Evolutionary conservation across 768 basidiomycete genomes (phyloP).

Genomic region (Hypholoma fasciculare): DNA sequence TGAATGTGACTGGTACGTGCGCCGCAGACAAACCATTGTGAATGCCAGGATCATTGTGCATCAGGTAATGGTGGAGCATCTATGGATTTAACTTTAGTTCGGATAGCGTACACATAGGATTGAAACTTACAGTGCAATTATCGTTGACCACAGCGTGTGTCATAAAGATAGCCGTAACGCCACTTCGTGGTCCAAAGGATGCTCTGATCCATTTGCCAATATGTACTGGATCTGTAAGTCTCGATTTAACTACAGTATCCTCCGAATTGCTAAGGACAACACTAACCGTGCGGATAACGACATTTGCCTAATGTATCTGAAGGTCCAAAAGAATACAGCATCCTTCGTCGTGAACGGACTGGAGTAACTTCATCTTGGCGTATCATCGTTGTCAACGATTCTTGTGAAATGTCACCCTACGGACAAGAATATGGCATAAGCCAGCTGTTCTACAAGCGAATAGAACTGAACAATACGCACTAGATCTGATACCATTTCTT

Average conservation of each 20-base stretch:
- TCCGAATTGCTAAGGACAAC: not conserved
- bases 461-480: slow-evolving; percentile 10
- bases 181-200: slow-evolving; percentile 55
- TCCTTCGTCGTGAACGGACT: slow-evolving; percentile 55
- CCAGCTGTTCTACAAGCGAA: not conserved
- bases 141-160: slow-evolving; percentile 74
- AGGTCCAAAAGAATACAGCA: slow-evolving; percentile 42
- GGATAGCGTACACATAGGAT: slow-evolving; percentile 1
- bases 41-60: slow-evolving; percentile 23
- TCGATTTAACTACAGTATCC: not conserved
- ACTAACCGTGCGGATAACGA: slow-evolving; percentile 57
- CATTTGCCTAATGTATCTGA: slow-evolving; percentile 49
- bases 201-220: slow-evolving; percentile 63
- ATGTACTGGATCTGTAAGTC: slow-evolving; percentile 46
- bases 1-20: slow-evolving; percentile 70
- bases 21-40: slow-evolving; percentile 18
- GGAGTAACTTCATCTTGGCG: slow-evolving; percentile 69
- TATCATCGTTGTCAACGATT: slow-evolving; percentile 73
- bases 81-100: slow-evolving; percentile 15
- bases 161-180: slow-evolving; percentile 66
- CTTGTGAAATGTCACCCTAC: slow-evolving; percentile 72
- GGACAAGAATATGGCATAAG: not conserved
- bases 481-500: slow-evolving; percentile 11
- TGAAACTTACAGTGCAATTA: slow-evolving; percentile 41
- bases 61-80: slow-evolving; percentile 50